Evolutionary conservation across 768 basidiomycete genomes (phyloP).

Genomic region (Tulasnella calospora): DNA sequence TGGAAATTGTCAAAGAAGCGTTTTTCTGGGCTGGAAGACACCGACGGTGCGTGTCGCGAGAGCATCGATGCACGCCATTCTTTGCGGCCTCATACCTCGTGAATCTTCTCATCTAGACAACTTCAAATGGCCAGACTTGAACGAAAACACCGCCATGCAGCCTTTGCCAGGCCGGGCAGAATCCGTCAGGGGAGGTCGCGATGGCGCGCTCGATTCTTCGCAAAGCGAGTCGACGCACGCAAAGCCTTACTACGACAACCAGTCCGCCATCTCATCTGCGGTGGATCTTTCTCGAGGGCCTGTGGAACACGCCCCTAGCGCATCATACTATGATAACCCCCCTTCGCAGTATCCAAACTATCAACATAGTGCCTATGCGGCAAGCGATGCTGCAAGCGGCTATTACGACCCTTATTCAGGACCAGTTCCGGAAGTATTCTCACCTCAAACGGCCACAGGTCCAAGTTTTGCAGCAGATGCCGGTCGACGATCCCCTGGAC

Average conservation of each 20-base stretch:
- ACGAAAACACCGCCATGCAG: conserved; percentile 47
- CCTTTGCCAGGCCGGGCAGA: conserved; percentile 62
- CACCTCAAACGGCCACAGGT: not conserved
- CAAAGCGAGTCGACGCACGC: conserved; percentile 5
- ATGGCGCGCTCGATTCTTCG: conserved; percentile 37
- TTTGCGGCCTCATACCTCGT: not conserved
- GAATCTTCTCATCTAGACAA: conserved; percentile 54
- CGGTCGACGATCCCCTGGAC: conserved; percentile 36
- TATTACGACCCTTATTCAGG: conserved; percentile 82
- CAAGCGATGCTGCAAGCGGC: conserved; percentile 36
- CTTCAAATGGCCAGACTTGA: conserved; percentile 89
- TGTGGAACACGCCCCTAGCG: conserved; percentile 11
- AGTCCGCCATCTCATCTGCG: conserved; percentile 26
- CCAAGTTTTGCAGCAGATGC: conserved; percentile 3
- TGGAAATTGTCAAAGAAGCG: conserved; percentile 87
- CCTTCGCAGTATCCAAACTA: conserved; percentile 70
- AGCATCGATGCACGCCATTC: not conserved
- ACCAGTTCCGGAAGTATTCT: conserved; percentile 61
- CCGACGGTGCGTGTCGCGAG: conserved; percentile 51
- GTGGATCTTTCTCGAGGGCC: conserved; percentile 26
- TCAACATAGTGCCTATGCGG: conserved; percentile 63
- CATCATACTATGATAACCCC: conserved; percentile 50
- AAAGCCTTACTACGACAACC: conserved; percentile 24
- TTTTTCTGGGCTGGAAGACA: conserved; percentile 61
- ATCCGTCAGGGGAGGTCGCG: not conserved